These are phyloP conservation scores for Apiotrichum montevideense DNA, from an alignment of 1,284 basidiomycete species.

Conservation along the genomic window DNA sequence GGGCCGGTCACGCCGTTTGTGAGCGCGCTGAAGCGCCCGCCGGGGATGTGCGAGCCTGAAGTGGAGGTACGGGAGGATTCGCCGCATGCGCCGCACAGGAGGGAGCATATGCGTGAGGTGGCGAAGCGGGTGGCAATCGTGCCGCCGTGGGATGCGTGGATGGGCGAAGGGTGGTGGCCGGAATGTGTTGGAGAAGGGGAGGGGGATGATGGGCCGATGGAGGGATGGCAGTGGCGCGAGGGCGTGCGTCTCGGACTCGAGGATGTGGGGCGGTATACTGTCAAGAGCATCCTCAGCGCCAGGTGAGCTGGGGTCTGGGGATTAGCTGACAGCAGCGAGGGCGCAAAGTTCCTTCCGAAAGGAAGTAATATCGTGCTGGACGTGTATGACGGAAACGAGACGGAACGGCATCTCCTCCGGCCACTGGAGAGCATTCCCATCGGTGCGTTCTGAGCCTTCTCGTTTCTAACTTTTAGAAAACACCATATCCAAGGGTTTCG, in stretches of 20 bases:
- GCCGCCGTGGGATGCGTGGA: constrained; percentile 37
- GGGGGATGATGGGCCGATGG: not conserved
- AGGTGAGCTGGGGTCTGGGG: not conserved
- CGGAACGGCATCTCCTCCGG: constrained; percentile 6
- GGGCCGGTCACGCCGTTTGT: constrained; percentile 30
- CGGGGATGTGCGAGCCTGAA: constrained; percentile 1
- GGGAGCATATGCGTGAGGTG: not conserved
- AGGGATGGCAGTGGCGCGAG: constrained; percentile 27
- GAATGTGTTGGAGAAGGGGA: constrained; percentile 26
- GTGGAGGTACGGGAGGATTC: not conserved
- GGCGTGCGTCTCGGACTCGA: constrained; percentile 34
- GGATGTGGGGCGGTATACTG: constrained; percentile 21
- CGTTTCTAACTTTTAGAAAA: constrained; percentile 2
- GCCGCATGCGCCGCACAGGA: not conserved
- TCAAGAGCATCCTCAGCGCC: not conserved
- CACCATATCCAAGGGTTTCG: constrained; percentile 16
- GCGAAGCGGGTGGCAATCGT: constrained; percentile 9
- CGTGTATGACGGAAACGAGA: constrained; percentile 17
- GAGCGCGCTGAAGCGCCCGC: constrained; percentile 17
- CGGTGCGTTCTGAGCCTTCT: constrained; percentile 12
- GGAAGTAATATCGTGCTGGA: constrained; percentile 3
- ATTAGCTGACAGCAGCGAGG: constrained; percentile 21
- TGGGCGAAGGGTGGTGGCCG: constrained; percentile 44
- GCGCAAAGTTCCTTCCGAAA: constrained; percentile 22
- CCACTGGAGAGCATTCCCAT: constrained; percentile 20